Percentiles rank a stretch among this genome's conserved stretches.
phyloP scores from a whole-genome alignment of 1,284 basidiomycete genomes.

The Papiliotrema nemorosa region DNA sequence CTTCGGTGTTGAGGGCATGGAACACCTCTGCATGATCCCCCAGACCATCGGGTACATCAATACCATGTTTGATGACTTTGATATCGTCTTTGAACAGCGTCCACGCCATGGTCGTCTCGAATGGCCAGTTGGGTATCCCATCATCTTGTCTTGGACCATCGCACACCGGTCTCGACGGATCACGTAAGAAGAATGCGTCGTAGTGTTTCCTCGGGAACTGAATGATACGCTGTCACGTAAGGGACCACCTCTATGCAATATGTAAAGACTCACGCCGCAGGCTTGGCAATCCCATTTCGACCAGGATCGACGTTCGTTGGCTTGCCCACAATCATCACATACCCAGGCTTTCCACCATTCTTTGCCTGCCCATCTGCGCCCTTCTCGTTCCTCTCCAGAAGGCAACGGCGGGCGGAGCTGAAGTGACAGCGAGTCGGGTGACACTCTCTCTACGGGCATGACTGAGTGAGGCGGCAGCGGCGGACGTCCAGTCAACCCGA shows the following conservation, averaged over 20 bases:
- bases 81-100: constrained; percentile 32
- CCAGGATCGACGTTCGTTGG: constrained; percentile 39
- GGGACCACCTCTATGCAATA: background rate
- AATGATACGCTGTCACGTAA: background rate
- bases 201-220: constrained; percentile 20
- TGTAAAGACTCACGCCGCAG: constrained; percentile 21
- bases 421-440: background rate
- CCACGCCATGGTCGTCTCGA: constrained; percentile 12
- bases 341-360: constrained; percentile 41
- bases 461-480: too few species aligned
- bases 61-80: constrained; percentile 31
- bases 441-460: background rate
- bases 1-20: constrained; percentile 19
- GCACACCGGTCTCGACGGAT: constrained; percentile 23
- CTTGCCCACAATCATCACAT: constrained; percentile 33
- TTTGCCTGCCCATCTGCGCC: constrained; percentile 12
- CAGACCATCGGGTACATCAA: constrained; percentile 10
- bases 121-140: constrained; percentile 21
- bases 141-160: constrained; percentile 32
- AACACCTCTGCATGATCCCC: constrained; percentile 22
- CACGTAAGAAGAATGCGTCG: constrained; percentile 20
- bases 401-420: constrained; percentile 3
- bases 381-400: background rate
- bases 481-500: too few species aligned
- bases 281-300: constrained; percentile 35